Base-by-base conservation (phyloP, 1,284 basidiomycete species). In the Leccinum angustisporum region DNA sequence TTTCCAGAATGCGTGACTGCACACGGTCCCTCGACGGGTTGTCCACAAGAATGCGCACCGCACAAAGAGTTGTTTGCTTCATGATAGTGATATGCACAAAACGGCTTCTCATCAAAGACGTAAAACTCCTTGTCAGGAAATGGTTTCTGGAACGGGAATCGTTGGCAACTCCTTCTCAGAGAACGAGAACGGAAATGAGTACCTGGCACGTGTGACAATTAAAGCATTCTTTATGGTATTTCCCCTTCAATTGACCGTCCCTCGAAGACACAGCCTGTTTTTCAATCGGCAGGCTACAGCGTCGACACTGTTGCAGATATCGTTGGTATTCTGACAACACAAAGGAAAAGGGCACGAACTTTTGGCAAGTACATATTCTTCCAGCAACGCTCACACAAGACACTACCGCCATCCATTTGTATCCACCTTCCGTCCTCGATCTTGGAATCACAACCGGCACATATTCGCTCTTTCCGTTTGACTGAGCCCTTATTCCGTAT, bases 341-440 rank as follows among this genome's bases (percentile, higher is more conserved):
- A 9, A 52, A 27, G 40, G 40, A 25, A 30, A 58, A 51, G 62
- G 62, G 58, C 63, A 75, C 78, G 34, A 40, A 91, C 91, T 82
- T 92, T 94, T 60, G 94, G 94, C 66, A 96, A 76, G 79, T 96
- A 96, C 87, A 95, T 90, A 70, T 91, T 88, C 81, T 95, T 95
- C 94, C 94, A 96, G 75, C 94, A 95, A 67, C 76, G 77, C 72
- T 94, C 94, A 74, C 94, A 96, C 64, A 96, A 77, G 38, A 90
- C 84, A 14, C 81, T 86, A 57, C 89, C 91, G 25, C 83, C 85
- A 67, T 95, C 92, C 71, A 91, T 83, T 66, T 81, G 79, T 64
- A 93, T 85, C 90, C 91, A 95, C 66, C 89, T 80, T 63, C 88
- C 89, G 66, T 93, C 90, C 46, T 89, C 87, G 59, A 95, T 90